Conservation (phyloP, 1,284 basidiomycete genomes). For the Rhodofomes roseus region DNA sequence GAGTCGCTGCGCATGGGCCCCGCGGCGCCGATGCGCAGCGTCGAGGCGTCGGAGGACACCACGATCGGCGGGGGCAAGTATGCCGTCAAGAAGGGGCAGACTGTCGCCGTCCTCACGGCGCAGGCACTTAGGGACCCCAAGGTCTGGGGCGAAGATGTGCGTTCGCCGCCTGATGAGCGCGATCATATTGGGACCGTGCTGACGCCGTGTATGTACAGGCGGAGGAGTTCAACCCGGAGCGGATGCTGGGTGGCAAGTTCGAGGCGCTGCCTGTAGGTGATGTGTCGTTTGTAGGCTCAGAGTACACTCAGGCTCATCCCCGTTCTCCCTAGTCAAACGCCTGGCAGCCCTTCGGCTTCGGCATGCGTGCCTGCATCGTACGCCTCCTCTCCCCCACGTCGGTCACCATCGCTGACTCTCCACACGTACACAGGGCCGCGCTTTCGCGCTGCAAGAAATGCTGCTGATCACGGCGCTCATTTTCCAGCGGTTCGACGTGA, state of each 20-base stretch:
- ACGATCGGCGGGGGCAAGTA: slow-evolving; percentile 41
- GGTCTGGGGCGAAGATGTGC: slow-evolving; percentile 49
- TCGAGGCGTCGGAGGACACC: slow-evolving; percentile 34
- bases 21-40: slow-evolving; percentile 35
- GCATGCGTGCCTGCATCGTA: slow-evolving; percentile 40
- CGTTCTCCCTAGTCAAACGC: slow-evolving; percentile 31
- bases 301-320: background rate
- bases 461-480: slow-evolving; percentile 38
- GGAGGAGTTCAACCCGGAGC: slow-evolving; percentile 38
- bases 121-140: slow-evolving; percentile 39
- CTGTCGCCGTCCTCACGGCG: slow-evolving; percentile 30
- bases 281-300: background rate
- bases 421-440: slow-evolving; percentile 27
- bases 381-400: slow-evolving; percentile 1
- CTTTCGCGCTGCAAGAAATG: slow-evolving; percentile 49
- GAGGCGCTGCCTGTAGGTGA: slow-evolving; percentile 37
- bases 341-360: slow-evolving; percentile 45
- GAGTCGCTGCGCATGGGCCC: slow-evolving; percentile 46
- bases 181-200: slow-evolving; percentile 38
- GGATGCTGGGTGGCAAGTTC: slow-evolving; percentile 46
- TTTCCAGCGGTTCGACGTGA: slow-evolving; percentile 43
- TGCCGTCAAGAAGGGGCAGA: slow-evolving; percentile 31
- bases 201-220: background rate
- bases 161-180: slow-evolving; percentile 22
- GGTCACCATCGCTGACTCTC: background rate